Evolutionary conservation across 768 basidiomycete genomes (phyloP), one percentile per base, ranked within the genome.

Genomic region (Boletus rufocinnamomeus): DNA sequence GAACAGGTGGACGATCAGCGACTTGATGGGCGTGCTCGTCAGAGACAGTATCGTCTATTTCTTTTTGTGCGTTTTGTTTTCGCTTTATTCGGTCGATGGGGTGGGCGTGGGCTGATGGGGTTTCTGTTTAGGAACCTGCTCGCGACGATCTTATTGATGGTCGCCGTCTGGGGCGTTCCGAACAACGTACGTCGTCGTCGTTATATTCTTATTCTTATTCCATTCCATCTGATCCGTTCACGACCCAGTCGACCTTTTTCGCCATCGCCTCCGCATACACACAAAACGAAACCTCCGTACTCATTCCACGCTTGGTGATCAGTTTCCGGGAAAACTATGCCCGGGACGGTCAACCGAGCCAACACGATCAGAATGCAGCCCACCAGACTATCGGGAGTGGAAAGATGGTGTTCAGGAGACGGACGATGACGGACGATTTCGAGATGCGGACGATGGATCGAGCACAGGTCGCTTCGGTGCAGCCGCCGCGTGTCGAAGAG

Each of bases 281-380:
- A 10, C 54, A 60, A 54, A 66, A 69, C 48, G 58, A 59, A 37
- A 37, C 45, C 14, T 55, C 64, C 0, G 59, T 69, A 48, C 56
- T 63, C 48, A 57, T 65, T 9, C 68, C 68, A 21, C 61, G 63
- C 8, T 32, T 65, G 27, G 56, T 67, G 25, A 53, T 69, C 57
- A 63, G 61, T 19, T 67, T 69, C n/a, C 57, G 56, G 23, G 57
- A 69, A 52, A 54, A 53, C 25, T 63, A 64, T 38, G 54, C 46
- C 5, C 41, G 58, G 23, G 55, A 53, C 3, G n/a, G 45, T 2
- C 40, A 56, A 11, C 52, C 50, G 4, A 57, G 47, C 13, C 47
- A 57, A 8, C 55, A 57, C 5, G 35, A 8, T 4, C 32, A 34
- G 35, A 6, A 34, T 19, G 25, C 25, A 14, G 47, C 10, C 14